Base-by-base conservation (phyloP, 2,329 filamentous ascomycete species). In the Diaporthe aspalathi region DNA sequence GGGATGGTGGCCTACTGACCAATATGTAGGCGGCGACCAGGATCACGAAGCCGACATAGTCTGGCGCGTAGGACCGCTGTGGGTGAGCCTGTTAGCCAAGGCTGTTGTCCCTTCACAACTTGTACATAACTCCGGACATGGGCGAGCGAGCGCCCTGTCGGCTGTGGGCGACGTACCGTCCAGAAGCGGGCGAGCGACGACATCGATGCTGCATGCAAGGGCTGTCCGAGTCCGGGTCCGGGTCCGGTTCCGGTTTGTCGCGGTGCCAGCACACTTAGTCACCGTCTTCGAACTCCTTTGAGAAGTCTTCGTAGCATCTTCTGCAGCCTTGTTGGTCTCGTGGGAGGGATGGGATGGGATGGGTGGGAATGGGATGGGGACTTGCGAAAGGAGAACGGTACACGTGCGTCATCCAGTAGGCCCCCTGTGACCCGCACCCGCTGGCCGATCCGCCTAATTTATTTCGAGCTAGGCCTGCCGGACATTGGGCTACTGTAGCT, bases 1-100 rank as follows among this genome's bases (percentile, higher is more conserved):
- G 32, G 32, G 32, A 35, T 35, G 32, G 9, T 35, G 9, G 12
- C 35, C 68, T 35, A 79, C 83, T 74, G 78, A 92, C 89, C 71
- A 91, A 76, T 22, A 92, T 81, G 81, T 93, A 96, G 66, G 87
- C 89, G 6, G 86, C 83, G 9, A 94, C 78, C n/a, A 98, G 85
- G 49, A 93, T 80, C 1, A 85, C 83, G 74, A 98, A 89, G 45
- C 94, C 94, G 38, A 97, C 82, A 82, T 97, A 98, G 80, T 99
- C 96, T 7, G 93, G 90, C 14, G 93, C 93, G 84, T 98, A 96
- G 1, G 93, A 94, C 79, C 90, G 91, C 89, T 94, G 77, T 54
- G 76, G 68, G 32, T 22, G 40, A 71, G 14, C 29, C 22, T 29
- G 38, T 57, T 50, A 73, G 40, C 27, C 12, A 57, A 65, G 6